A percentile compares a stretch with the other conserved stretches of the same genome.
phyloP scores from a whole-genome alignment of 805 yeast species.

The Spathaspora hagerdaliae region DNA sequence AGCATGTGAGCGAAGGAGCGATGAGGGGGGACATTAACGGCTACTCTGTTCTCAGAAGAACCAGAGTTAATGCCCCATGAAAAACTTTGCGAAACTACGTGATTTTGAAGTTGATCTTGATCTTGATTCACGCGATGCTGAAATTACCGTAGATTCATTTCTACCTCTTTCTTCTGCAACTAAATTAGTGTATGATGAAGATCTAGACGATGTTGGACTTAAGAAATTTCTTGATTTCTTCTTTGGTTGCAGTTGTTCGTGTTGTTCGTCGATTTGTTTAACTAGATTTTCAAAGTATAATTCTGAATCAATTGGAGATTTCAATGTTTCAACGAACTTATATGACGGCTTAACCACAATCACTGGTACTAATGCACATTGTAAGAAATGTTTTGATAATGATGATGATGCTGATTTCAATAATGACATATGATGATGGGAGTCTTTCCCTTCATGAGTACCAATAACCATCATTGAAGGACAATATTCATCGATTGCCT shows the following conservation, averaged over 20 bases:
- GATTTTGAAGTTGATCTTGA: slow-evolving; percentile 15
- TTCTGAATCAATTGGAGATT: slow-evolving; percentile 27
- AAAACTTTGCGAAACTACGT: slow-evolving; percentile 10
- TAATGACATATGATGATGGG: slow-evolving; percentile 7
- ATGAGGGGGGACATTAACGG: too few species aligned
- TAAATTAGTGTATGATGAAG: slow-evolving; percentile 14
- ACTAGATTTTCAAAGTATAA: slow-evolving; percentile 35
- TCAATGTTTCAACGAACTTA: slow-evolving; percentile 25
- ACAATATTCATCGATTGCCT: slow-evolving; percentile 37
- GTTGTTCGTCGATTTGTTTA: slow-evolving; percentile 18
- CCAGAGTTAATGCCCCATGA: not conserved
- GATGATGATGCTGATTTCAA: slow-evolving; percentile 23
- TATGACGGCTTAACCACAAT: slow-evolving; percentile 40
- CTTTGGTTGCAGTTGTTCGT: slow-evolving; percentile 13
- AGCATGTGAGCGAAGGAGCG: too few species aligned
- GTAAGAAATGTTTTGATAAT: slow-evolving; percentile 36
- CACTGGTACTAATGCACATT: slow-evolving; percentile 43
- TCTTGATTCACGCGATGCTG: slow-evolving; percentile 11
- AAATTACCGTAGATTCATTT: not conserved
- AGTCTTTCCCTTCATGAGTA: slow-evolving; percentile 29
- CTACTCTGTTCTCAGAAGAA: too few species aligned
- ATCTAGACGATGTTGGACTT: slow-evolving; percentile 16
- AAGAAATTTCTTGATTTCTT: not conserved
- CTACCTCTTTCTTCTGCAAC: slow-evolving; percentile 17
- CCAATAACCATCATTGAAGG: slow-evolving; percentile 47